Percentiles rank a stretch among this genome's conserved stretches.
Evolutionary conservation across 345 rosid genomes (phyloP).

Genomic region (Turnera subulata): DNA sequence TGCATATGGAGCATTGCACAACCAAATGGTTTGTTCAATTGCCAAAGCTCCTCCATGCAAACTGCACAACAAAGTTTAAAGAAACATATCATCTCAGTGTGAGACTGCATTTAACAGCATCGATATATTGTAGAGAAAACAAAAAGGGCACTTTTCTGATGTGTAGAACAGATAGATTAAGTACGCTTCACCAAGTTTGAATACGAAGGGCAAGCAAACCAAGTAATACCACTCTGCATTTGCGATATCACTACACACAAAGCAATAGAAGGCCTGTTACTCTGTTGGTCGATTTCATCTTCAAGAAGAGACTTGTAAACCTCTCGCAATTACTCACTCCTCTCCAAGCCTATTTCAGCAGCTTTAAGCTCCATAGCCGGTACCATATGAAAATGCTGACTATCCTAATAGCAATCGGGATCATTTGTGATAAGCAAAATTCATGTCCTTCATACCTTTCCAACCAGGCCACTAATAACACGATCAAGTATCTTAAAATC

Average conservation of each 20-base stretch:
- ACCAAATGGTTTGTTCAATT: too few relatives aligned
- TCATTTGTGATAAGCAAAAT: not conserved
- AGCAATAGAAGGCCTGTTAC: too few relatives aligned
- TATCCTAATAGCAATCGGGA: not conserved
- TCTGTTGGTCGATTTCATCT: constrained; percentile 43
- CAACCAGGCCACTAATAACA: constrained; percentile 82
- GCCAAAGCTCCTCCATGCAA: too few relatives aligned
- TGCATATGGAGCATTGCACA: too few relatives aligned
- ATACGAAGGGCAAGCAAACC: constrained; percentile 19
- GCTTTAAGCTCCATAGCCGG: constrained; percentile 58
- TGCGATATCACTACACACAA: constrained; percentile 9
- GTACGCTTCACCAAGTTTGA: constrained; percentile 70
- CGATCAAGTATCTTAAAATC: constrained; percentile 74
- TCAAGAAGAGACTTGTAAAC: constrained; percentile 59
- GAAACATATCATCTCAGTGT: too few relatives aligned
- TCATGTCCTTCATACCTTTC: constrained; percentile 50
- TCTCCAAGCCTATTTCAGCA: constrained; percentile 60
- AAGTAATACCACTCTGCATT: constrained; percentile 15
- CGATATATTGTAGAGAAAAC: too few relatives aligned
- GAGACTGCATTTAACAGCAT: too few relatives aligned
- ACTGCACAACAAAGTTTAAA: too few relatives aligned
- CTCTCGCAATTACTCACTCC: constrained; percentile 78
- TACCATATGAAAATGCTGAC: constrained; percentile 5
- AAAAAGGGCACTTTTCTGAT: too few relatives aligned
- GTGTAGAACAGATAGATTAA: too few relatives aligned